Conservation (phyloP, 345 rosid genomes). For the Salix dunnii region DNA sequence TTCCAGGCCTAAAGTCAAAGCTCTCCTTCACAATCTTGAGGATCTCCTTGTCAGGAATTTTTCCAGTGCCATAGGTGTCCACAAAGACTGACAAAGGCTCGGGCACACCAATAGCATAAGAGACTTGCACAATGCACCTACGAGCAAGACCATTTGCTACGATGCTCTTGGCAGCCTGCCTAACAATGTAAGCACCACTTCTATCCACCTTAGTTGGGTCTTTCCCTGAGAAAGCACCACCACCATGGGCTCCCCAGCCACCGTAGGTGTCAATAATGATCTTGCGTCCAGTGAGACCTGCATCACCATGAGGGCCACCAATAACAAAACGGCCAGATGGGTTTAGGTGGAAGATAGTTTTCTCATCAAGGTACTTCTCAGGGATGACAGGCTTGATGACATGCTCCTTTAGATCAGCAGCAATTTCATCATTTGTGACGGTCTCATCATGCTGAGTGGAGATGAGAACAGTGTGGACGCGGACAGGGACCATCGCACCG, state of each 20-base stretch:
- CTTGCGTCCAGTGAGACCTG: constrained; percentile 38
- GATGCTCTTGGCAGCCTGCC: constrained; percentile 41
- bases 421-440: constrained; percentile 35
- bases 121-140: constrained; percentile 38
- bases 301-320: constrained; percentile 40
- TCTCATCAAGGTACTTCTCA: constrained; percentile 40
- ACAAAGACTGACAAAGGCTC: constrained; percentile 39
- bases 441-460: constrained; percentile 41
- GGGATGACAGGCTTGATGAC: constrained; percentile 37
- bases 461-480: constrained; percentile 40
- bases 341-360: constrained; percentile 41
- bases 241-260: constrained; percentile 42
- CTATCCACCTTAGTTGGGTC: constrained; percentile 42
- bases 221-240: constrained; percentile 40
- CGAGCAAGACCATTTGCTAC: constrained; percentile 38
- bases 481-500: constrained; percentile 38
- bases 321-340: constrained; percentile 38
- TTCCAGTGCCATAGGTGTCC: constrained; percentile 34
- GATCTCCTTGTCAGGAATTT: constrained; percentile 36
- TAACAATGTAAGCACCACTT: constrained; percentile 36
- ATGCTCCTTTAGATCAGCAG: constrained; percentile 38
- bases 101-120: constrained; percentile 38
- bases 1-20: constrained; percentile 49
- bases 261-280: constrained; percentile 39
- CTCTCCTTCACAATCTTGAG: constrained; percentile 33